Evolutionary conservation across 768 basidiomycete species (phyloP), one percentile per base, ranked within the genome.

Genomic region (Amyloporia xantha): DNA sequence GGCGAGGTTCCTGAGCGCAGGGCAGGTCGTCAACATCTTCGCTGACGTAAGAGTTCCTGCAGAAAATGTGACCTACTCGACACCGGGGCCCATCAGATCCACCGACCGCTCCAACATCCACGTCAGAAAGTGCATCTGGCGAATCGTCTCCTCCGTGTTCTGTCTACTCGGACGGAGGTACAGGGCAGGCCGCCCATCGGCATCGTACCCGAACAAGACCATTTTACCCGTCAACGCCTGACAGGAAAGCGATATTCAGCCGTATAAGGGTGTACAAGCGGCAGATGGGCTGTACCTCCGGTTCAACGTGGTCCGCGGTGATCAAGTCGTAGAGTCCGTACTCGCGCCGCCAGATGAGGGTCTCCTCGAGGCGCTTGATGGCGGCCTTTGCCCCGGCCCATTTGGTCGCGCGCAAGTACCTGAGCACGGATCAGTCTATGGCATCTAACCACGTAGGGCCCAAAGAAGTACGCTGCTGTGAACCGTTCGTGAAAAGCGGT

Each of bases 211-310:
- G 55, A 85, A 87, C 15, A 82, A 53, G 42, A 92, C 69, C 62
- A 81, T 75, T 67, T 95, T 94, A 26, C 92, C 92, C 3, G 91
- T 94, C 41, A 85, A 66, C 1, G 80, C 82, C 85, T 86, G 38
- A 20, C n/a, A n/a, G n/a, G 44, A 44, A n/a, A 47, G 20, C 20
- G 43, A 9, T 10, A 35, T 9, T 45, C 13, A 47, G 43, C n/a
- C 24, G 24, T 13, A 17, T 12, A 46, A 24, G 12, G 38, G 27
- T 21, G 30, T 26, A 26, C 21, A 21, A 25, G 17, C 27, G 21
- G 15, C 21, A 10, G 28, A 39, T 10, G n/a, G 15, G 19, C 54
- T 73, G 26, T 46, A 84, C 87, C 68, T 94, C 91, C 15, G 82
- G 79, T 55, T 86, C 84, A 54, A 95, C 79, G 52, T 76, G 68